Conservation (phyloP, 495 filamentous ascomycete species). For the Penicillium soppii region DNA sequence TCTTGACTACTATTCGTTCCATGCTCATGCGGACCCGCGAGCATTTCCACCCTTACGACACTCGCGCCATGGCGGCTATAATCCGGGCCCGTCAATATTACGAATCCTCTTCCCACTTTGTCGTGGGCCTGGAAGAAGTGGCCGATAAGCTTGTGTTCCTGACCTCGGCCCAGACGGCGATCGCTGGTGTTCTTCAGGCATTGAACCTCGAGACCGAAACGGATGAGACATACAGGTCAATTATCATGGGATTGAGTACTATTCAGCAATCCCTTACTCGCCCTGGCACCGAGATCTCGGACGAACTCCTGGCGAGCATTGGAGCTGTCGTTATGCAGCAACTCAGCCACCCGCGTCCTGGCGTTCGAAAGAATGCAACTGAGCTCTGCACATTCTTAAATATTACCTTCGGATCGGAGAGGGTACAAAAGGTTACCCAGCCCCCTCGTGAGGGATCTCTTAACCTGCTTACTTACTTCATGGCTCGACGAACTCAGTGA, state of each 20-base stretch:
- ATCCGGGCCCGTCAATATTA: conserved; percentile 61
- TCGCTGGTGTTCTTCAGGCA: conserved; percentile 37
- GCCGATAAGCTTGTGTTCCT: conserved; percentile 51
- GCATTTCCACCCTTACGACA: conserved; percentile 63
- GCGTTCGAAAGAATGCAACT: conserved; percentile 75
- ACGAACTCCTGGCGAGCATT: conserved; percentile 33
- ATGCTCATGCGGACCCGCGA: conserved; percentile 67
- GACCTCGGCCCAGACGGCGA: conserved; percentile 44
- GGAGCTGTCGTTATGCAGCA: conserved; percentile 58
- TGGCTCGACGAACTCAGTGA: conserved; percentile 53
- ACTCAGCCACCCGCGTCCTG: conserved; percentile 70
- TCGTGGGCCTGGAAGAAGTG: conserved; percentile 57
- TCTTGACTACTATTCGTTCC: conserved; percentile 74
- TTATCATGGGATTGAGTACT: conserved; percentile 52
- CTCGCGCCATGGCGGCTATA: conserved; percentile 64
- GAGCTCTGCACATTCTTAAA: conserved; percentile 76
- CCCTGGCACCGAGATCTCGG: conserved; percentile 23
- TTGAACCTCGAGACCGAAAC: conserved; percentile 30
- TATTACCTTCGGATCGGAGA: conserved; percentile 54
- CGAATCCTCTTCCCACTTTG: conserved; percentile 53
- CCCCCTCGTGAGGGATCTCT: conserved; percentile 64
- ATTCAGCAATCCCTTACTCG: conserved; percentile 18
- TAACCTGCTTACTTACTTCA: conserved; percentile 81
- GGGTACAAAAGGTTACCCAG: conserved; percentile 65
- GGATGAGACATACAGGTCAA: conserved; percentile 31